These are phyloP conservation scores for Mucor lusitanicus DNA, from an alignment of 371 early-diverging fungal species.

Conservation along the genomic window DNA sequence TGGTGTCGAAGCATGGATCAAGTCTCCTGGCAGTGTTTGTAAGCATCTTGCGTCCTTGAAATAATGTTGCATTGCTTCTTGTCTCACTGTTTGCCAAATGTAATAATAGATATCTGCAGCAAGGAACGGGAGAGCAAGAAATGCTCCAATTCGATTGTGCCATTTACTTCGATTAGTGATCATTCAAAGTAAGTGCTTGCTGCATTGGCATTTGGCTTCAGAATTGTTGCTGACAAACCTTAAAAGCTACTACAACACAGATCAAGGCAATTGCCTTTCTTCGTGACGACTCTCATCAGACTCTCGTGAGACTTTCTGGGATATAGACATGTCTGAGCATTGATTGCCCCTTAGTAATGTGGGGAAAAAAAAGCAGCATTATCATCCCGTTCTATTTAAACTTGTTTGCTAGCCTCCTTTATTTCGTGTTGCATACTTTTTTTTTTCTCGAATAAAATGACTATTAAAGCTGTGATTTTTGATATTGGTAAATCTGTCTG, in stretches of 20 bases:
- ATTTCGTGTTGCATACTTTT: background rate
- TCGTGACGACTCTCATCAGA: background rate
- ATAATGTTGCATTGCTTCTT: background rate
- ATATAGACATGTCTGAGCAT: background rate
- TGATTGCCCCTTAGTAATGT: conserved; percentile 1
- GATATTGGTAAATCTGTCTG: conserved; percentile 15
- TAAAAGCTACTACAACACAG: background rate
- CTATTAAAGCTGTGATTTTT: conserved; percentile 23
- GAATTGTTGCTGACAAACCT: background rate
- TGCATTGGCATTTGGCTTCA: background rate
- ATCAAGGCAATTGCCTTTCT: background rate
- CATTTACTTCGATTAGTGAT: conserved; percentile 22
- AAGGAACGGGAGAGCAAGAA: conserved; percentile 6
- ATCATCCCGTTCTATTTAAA: background rate
- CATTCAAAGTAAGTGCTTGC: conserved; percentile 17
- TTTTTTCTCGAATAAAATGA: background rate
- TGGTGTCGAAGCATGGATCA: conserved; percentile 50
- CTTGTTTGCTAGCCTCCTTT: conserved; percentile 1
- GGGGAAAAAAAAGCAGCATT: background rate
- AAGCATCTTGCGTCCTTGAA: conserved; percentile 1
- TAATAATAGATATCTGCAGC: conserved; percentile 12
- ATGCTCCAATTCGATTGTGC: conserved; percentile 27
- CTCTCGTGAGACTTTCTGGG: background rate
- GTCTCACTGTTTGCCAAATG: background rate
- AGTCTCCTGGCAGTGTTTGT: conserved; percentile 5